Evolutionary conservation across 2,329 filamentous ascomycete genomes (phyloP).

Genomic region (Fusarium buxicola): DNA sequence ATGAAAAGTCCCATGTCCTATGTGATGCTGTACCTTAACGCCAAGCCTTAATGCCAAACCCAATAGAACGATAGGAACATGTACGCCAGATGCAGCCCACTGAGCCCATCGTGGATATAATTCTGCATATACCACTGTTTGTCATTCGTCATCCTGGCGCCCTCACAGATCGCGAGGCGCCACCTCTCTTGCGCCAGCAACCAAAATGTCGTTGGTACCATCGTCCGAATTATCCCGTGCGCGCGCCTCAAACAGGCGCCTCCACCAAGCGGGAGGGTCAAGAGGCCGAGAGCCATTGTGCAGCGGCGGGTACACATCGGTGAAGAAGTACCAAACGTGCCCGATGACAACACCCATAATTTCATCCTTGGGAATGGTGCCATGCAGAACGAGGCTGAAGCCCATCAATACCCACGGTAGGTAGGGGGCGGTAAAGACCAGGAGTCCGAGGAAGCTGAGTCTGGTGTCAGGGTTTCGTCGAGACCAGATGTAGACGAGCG

Average conservation of each 20-base stretch:
- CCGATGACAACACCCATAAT: slow-evolving; percentile 95
- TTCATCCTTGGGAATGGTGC: slow-evolving; percentile 92
- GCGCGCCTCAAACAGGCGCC: slow-evolving; percentile 80
- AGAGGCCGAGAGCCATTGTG: slow-evolving; percentile 87
- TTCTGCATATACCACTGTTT: background rate
- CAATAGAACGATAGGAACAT: slow-evolving; percentile 7
- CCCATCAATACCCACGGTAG: slow-evolving; percentile 95
- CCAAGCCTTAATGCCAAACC: slow-evolving; percentile 29
- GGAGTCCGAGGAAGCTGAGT: slow-evolving; percentile 86
- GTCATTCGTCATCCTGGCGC: background rate
- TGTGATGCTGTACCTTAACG: slow-evolving; percentile 31
- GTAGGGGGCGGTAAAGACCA: slow-evolving; percentile 94
- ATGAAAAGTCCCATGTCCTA: slow-evolving; percentile 9
- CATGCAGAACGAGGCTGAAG: slow-evolving; percentile 92
- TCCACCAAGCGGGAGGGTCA: slow-evolving; percentile 92
- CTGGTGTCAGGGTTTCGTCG: slow-evolving; percentile 92
- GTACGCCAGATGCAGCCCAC: background rate
- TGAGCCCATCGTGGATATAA: background rate
- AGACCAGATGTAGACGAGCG: slow-evolving; percentile 98
- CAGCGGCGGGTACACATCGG: slow-evolving; percentile 92
- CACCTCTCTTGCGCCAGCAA: slow-evolving; percentile 60
- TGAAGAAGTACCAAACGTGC: slow-evolving; percentile 98
- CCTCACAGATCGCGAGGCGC: slow-evolving; percentile 40
- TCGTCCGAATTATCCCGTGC: slow-evolving; percentile 61
- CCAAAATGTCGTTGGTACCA: slow-evolving; percentile 71